Conservation (phyloP, 306 rosid species). For the Myrica gale region DNA sequence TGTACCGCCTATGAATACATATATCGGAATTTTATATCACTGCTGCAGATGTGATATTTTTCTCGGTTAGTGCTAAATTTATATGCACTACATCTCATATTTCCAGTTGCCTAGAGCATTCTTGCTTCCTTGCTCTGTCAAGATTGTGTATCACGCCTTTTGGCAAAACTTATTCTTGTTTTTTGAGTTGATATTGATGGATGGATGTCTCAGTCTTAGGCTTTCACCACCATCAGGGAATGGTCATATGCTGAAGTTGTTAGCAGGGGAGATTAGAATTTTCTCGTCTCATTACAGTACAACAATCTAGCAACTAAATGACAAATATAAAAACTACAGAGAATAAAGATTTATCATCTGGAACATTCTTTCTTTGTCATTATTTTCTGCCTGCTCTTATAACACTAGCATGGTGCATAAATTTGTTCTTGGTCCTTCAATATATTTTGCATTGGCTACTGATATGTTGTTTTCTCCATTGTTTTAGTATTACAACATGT, state of each 20-base stretch:
- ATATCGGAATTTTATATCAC: neutral
- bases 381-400: neutral
- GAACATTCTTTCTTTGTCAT: neutral
- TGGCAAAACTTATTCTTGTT: neutral
- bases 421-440: slow-evolving; percentile 6
- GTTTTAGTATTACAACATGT: slow-evolving; percentile 60
- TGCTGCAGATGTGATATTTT: neutral
- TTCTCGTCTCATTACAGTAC: neutral
- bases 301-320: neutral
- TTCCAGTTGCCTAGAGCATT: neutral
- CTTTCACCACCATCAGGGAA: neutral
- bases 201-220: neutral
- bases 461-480: slow-evolving; percentile 12
- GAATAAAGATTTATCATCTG: neutral
- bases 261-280: neutral
- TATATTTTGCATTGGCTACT: slow-evolving; percentile 16
- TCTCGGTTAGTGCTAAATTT: neutral
- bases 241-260: neutral
- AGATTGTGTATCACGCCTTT: neutral
- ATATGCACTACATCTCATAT: neutral
- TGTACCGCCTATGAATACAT: neutral
- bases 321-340: neutral
- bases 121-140: neutral
- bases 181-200: neutral
- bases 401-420: slow-evolving; percentile 4